These are phyloP conservation scores for Saprolegnia diclina DNA, from an alignment of 352 stramenopile genomes.

Conservation along the genomic window DNA sequence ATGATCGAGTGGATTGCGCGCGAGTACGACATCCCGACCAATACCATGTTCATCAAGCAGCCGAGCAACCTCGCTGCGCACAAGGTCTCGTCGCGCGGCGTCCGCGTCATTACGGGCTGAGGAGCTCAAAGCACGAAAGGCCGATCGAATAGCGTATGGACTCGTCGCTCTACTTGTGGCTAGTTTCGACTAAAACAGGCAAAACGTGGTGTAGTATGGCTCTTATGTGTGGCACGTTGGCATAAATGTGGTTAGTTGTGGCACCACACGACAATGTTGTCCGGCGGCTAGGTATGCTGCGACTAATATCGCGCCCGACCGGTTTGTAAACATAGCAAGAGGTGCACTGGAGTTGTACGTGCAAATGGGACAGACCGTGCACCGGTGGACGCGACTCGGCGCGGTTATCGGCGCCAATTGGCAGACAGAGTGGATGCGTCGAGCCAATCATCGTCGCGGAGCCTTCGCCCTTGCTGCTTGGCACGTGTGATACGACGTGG, in stretches of 20 bases:
- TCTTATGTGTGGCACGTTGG: too few species aligned
- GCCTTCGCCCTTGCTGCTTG: not conserved
- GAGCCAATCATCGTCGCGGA: too few species aligned
- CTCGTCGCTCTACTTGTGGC: too few species aligned
- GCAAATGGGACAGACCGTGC: not conserved
- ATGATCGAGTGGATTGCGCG: slow-evolving; percentile 82
- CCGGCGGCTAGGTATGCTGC: too few species aligned
- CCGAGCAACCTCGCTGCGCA: slow-evolving; percentile 83
- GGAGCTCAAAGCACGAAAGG: slow-evolving; percentile 34
- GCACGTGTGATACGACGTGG: not conserved
- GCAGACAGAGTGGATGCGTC: not conserved
- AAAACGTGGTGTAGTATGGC: too few species aligned
- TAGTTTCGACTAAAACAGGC: too few species aligned
- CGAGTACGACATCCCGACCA: slow-evolving; percentile 66
- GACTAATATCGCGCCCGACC: too few species aligned
- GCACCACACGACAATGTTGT: too few species aligned
- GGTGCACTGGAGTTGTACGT: not conserved
- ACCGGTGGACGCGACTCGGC: not conserved
- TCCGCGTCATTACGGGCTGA: slow-evolving; percentile 82
- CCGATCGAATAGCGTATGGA: too few species aligned
- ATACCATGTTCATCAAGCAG: slow-evolving; percentile 93
- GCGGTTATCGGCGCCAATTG: not conserved
- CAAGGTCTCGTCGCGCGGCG: slow-evolving; percentile 75
- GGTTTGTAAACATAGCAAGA: not conserved
- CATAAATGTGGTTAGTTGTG: too few species aligned